A percentile compares a stretch with the other conserved stretches of the same genome.
phyloP scores from a whole-genome alignment of 2,329 filamentous ascomycete genomes.

The Botrytis tulipae region DNA sequence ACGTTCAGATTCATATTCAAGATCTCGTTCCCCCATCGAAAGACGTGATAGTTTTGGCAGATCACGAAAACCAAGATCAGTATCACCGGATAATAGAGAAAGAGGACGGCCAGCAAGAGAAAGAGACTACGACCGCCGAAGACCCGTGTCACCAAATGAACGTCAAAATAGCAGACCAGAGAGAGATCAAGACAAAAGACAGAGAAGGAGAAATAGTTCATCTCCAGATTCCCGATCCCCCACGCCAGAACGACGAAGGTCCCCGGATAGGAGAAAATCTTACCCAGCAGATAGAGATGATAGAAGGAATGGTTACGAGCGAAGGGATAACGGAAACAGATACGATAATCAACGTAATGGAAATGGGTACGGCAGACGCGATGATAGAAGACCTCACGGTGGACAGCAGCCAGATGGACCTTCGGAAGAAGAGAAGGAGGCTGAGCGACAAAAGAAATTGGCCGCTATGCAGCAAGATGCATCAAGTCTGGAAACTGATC shows the following conservation, averaged over 20 bases:
- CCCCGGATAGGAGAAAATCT: constrained; percentile 36
- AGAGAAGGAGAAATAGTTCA: constrained; percentile 29
- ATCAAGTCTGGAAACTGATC: constrained; percentile 66
- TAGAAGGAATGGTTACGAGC: constrained; percentile 25
- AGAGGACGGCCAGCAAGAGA: constrained; percentile 26
- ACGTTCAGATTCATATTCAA: constrained; percentile 43
- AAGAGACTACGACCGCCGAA: constrained; percentile 26
- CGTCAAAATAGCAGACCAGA: background rate
- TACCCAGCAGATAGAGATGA: constrained; percentile 33
- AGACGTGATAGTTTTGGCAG: constrained; percentile 31
- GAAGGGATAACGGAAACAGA: constrained; percentile 27
- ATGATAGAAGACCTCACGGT: constrained; percentile 29
- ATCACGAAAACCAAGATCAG: constrained; percentile 31
- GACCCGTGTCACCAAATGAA: constrained; percentile 17
- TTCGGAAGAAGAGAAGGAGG: constrained; percentile 42
- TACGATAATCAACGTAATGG: constrained; percentile 32
- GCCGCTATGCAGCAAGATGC: constrained; percentile 74
- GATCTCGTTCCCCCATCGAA: constrained; percentile 28
- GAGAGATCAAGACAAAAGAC: background rate
- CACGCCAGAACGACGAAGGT: constrained; percentile 40
- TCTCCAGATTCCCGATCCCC: constrained; percentile 40
- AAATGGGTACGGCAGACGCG: constrained; percentile 32
- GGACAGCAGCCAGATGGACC: constrained; percentile 6
- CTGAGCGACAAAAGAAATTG: constrained; percentile 64
- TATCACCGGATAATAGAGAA: constrained; percentile 35